Evolutionary conservation across 331 rosid genomes (phyloP).

Genomic region (Pyracantha coccinea): DNA sequence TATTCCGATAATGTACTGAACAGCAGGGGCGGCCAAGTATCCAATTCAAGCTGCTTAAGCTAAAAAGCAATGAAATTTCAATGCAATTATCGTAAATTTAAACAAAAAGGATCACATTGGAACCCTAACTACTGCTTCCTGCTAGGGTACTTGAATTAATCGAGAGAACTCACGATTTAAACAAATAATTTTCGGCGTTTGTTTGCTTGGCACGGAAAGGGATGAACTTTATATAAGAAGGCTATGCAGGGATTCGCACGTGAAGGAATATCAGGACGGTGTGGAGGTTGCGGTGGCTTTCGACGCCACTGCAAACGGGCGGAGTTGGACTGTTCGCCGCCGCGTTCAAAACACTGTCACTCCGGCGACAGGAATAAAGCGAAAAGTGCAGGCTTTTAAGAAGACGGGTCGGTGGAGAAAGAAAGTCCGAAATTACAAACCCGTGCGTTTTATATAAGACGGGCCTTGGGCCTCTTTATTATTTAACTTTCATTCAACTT

Average conservation of each 20-base stretch:
- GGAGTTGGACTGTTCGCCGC: not conserved
- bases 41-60: not conserved
- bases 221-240: not conserved
- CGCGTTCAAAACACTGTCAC: not conserved
- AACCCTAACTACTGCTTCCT: not conserved
- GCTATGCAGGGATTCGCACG: not conserved
- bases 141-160: not conserved
- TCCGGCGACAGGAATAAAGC: not conserved
- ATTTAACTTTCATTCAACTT: too few species aligned
- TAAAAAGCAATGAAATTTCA: not conserved
- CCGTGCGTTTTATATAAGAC: too few species aligned
- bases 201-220: not conserved
- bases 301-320: not conserved
- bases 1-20: slow-evolving; percentile 75
- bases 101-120: not conserved
- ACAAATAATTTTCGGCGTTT: not conserved
- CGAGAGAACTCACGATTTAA: not conserved
- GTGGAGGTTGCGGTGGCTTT: not conserved
- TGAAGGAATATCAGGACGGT: not conserved
- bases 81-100: not conserved
- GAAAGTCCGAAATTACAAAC: too few species aligned
- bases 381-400: not conserved
- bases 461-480: too few species aligned
- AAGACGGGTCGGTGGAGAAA: not conserved
- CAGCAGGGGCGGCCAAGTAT: too few species aligned